Evolutionary conservation across 805 yeast genomes (phyloP).

Genomic region (Cyberlindnera suaveolens): DNA sequence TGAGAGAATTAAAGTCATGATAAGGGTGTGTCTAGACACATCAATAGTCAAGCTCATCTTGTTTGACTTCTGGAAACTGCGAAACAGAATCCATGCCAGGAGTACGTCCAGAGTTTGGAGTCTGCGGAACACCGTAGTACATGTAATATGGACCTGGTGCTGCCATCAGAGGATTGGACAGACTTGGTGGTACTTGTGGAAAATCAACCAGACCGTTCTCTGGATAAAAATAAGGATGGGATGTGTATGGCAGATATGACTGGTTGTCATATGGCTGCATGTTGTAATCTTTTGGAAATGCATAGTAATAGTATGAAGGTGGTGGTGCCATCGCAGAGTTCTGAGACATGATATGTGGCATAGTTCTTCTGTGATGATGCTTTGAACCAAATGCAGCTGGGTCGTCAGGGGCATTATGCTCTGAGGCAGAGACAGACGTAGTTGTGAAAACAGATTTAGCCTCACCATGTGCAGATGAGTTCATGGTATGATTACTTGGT

Average conservation of each 20-base stretch:
- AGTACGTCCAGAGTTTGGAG: slow-evolving; percentile 6
- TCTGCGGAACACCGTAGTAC: slow-evolving; percentile 24
- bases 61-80: background rate
- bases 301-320: slow-evolving; percentile 25
- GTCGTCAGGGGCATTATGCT: slow-evolving; percentile 13
- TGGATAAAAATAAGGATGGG: slow-evolving; percentile 21
- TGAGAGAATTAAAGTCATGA: too few relatives aligned
- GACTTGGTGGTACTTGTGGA: slow-evolving; percentile 9
- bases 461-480: slow-evolving; percentile 20
- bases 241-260: slow-evolving; percentile 17
- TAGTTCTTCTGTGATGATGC: slow-evolving; percentile 12
- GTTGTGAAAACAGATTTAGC: slow-evolving; percentile 21
- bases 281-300: slow-evolving; percentile 24
- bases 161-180: slow-evolving; percentile 7
- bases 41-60: slow-evolving; percentile 1
- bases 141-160: slow-evolving; percentile 26
- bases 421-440: slow-evolving; percentile 20
- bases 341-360: slow-evolving; percentile 5
- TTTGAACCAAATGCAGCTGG: slow-evolving; percentile 12
- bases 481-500: slow-evolving; percentile 20
- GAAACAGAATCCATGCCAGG: background rate
- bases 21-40: too few relatives aligned
- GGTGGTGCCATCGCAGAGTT: slow-evolving; percentile 18
- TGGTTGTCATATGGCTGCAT: slow-evolving; percentile 20
- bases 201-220: slow-evolving; percentile 18